Percentiles rank a stretch among this genome's conserved stretches.
Conservation (phyloP, 805 yeast genomes). For the Scheffersomyces stipitis region DNA sequence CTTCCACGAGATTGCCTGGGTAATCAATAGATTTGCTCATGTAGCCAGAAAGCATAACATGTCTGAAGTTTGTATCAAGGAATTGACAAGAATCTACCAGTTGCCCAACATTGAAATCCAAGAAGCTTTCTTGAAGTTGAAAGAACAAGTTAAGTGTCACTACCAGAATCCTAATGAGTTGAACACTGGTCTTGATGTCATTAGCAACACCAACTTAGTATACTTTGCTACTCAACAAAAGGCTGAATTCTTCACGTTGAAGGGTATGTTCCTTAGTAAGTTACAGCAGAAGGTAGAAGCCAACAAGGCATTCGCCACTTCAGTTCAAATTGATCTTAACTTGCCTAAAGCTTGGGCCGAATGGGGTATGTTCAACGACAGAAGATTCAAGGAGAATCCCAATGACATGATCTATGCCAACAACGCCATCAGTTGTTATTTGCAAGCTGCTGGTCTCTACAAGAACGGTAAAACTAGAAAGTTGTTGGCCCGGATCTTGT, state of each 20-base stretch:
- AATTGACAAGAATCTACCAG: conserved; percentile 89
- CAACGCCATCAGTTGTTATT: conserved; percentile 91
- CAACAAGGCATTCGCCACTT: conserved; percentile 95
- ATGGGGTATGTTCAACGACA: conserved; percentile 96
- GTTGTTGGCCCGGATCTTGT: conserved; percentile 81
- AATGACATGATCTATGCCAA: conserved; percentile 81
- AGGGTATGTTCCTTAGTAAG: conserved; percentile 96
- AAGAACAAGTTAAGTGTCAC: conserved; percentile 98
- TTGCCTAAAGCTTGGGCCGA: conserved; percentile 99
- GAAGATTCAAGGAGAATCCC: conserved; percentile 80
- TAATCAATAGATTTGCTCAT: conserved; percentile 95
- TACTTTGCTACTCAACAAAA: conserved; percentile 97
- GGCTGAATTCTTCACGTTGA: conserved; percentile 95
- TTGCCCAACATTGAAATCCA: conserved; percentile 97
- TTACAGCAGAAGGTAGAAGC: conserved; percentile 91
- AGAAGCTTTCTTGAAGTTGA: conserved; percentile 91
- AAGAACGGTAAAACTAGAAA: conserved; percentile 90
- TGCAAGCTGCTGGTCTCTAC: conserved; percentile 96
- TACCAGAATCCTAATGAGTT: conserved; percentile 88
- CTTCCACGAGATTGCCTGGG: conserved; percentile 99
- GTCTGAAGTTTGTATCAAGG: conserved; percentile 95
- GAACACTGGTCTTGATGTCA: conserved; percentile 94
- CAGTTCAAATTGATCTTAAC: conserved; percentile 92
- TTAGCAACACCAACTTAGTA: conserved; percentile 91
- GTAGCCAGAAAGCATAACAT: conserved; percentile 95